A percentile compares a stretch with the other conserved stretches of the same genome.
Evolutionary conservation across 805 yeast species (phyloP).

Genomic region (Kodamaea leandrae): DNA sequence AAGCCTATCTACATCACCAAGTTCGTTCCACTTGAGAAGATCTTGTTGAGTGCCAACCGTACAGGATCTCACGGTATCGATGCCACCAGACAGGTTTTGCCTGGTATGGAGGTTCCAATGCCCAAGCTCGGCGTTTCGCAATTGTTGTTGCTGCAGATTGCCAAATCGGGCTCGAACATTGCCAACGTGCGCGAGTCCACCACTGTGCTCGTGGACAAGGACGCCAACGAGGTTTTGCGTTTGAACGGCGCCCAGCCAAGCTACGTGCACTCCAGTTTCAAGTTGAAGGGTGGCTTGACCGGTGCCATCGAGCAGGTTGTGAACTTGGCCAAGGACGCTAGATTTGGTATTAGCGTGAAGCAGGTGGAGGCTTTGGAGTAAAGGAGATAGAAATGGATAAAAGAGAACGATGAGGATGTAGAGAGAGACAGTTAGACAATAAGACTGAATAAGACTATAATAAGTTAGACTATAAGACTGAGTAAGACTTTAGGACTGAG

Average conservation of each 20-base stretch:
- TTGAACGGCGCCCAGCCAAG: conserved; percentile 86
- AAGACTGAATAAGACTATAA: too few relatives aligned
- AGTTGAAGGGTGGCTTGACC: conserved; percentile 48
- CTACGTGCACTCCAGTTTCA: conserved; percentile 82
- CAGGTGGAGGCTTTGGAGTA: conserved; percentile 31
- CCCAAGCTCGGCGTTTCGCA: conserved; percentile 71
- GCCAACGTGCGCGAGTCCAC: conserved; percentile 64
- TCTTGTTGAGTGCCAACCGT: conserved; percentile 62
- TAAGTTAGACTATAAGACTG: too few relatives aligned
- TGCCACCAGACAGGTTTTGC: conserved; percentile 61
- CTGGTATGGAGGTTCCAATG: conserved; percentile 73
- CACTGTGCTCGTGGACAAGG: conserved; percentile 60
- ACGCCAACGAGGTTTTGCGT: conserved; percentile 61
- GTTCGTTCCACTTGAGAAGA: conserved; percentile 66
- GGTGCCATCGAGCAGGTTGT: conserved; percentile 54
- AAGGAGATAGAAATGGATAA: neutral
- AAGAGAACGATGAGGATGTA: neutral
- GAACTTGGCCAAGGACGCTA: conserved; percentile 59
- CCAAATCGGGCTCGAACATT: conserved; percentile 47
- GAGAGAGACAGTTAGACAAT: too few relatives aligned
- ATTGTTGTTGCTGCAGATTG: conserved; percentile 61
- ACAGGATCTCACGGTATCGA: conserved; percentile 68
- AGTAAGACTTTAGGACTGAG: too few relatives aligned
- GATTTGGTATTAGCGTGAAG: conserved; percentile 66
- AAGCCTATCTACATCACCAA: conserved; percentile 71